These are phyloP conservation scores for Populus simonii DNA, from an alignment of 345 rosid genomes.

Conservation along the genomic window DNA sequence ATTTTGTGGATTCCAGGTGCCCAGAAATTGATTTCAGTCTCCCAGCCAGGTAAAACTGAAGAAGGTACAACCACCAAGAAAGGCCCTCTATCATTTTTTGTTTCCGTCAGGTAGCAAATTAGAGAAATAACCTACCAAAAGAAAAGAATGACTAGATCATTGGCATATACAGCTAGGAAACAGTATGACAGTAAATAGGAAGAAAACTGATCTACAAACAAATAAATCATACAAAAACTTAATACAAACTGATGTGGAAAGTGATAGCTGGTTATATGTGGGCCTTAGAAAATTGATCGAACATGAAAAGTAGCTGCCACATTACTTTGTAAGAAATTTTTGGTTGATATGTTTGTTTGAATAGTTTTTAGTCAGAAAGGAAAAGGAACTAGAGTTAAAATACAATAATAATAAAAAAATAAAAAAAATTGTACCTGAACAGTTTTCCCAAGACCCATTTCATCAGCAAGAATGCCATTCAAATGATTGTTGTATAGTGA, in stretches of 20 bases:
- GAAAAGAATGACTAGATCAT: slow-evolving; percentile 10
- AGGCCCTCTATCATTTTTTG: slow-evolving; percentile 87
- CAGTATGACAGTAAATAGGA: not conserved
- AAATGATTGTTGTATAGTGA: slow-evolving; percentile 83
- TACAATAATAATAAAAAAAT: slow-evolving; percentile 6
- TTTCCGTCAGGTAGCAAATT: slow-evolving; percentile 86
- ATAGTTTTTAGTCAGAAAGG: not conserved
- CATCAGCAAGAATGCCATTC: slow-evolving; percentile 95
- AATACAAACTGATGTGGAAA: not conserved
- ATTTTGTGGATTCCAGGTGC: slow-evolving; percentile 71
- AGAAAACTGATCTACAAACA: no score
- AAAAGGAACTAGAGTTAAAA: slow-evolving; percentile 5
- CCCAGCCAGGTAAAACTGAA: slow-evolving; percentile 94
- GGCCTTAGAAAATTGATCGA: not conserved
- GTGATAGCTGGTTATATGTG: not conserved
- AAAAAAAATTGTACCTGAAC: slow-evolving; percentile 57
- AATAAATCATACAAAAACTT: not conserved
- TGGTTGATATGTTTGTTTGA: not conserved
- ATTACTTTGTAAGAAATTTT: not conserved
- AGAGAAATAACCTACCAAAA: slow-evolving; percentile 63
- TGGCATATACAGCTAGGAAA: not conserved
- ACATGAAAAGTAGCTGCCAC: not conserved
- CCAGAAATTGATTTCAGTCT: slow-evolving; percentile 77
- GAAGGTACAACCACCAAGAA: slow-evolving; percentile 91
- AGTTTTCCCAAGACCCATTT: slow-evolving; percentile 98